Evolutionary conservation across 148 eudicot genomes (phyloP), one percentile per base, ranked within the genome.

Genomic region (Salicornia ramosissima): DNA sequence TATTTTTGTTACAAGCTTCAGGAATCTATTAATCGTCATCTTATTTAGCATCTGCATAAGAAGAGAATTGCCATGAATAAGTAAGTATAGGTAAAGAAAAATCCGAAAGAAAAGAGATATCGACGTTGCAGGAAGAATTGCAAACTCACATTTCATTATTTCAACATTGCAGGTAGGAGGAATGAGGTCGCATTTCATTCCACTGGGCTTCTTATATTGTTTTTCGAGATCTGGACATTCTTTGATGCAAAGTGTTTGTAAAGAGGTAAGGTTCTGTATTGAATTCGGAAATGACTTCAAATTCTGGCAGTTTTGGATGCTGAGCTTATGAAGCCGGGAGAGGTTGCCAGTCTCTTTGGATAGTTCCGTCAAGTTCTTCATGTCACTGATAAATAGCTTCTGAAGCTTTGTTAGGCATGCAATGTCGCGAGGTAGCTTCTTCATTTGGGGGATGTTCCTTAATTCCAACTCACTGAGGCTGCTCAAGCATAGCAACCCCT

Each of bases 121-220:
- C n/a, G n/a, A n/a, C n/a, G n/a, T n/a, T n/a, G n/a, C n/a, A n/a
- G n/a, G n/a, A n/a, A n/a, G n/a, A n/a, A n/a, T n/a, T n/a, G n/a
- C n/a, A n/a, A n/a, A n/a, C n/a, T n/a, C n/a, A n/a, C n/a, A n/a
- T n/a, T n/a, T n/a, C n/a, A n/a, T n/a, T n/a, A n/a, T n/a, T n/a
- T n/a, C n/a, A n/a, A 66, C 56, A 0, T 9, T 0, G 8, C 52
- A 53, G 11, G 26, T 55, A 53, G 55, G 64, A 25, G 55, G 64
- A 29, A 69, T 42, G 10, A 69, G 64, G 53, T 31, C 40, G 53
- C 64, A 28, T 18, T 56, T 52, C 26, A 18, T 36, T 5, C 72
- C 64, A 56, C 56, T 4, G 0, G 53, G 64, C 26, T 11, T 1
- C 34, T 15, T 2, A 28, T 21, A 69, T 42, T 64, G 56, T 26